phyloP scores from a whole-genome alignment of 768 basidiomycete genomes.

The Trametes elegans region DNA sequence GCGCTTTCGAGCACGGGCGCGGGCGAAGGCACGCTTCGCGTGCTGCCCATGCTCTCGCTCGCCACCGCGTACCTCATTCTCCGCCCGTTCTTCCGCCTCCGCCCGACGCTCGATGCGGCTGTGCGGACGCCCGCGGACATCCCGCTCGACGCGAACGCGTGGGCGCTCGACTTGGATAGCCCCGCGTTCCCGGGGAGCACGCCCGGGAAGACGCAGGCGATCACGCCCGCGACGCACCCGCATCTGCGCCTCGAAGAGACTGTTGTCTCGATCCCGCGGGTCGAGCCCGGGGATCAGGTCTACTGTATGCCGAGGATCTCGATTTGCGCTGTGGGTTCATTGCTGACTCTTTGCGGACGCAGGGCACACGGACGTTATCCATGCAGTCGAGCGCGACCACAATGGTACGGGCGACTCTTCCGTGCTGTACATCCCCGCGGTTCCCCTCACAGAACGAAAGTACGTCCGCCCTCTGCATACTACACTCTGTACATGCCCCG shows the following conservation, averaged over 20 bases:
- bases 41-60: slow-evolving; percentile 63
- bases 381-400: slow-evolving; percentile 51
- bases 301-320: slow-evolving; percentile 42
- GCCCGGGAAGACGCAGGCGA: slow-evolving; percentile 37
- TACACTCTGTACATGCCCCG: neutral
- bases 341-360: neutral
- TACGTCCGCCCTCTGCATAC: slow-evolving; percentile 2
- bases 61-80: slow-evolving; percentile 71
- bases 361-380: slow-evolving; percentile 41
- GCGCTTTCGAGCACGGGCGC: slow-evolving; percentile 46
- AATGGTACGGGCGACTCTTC: slow-evolving; percentile 53
- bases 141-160: slow-evolving; percentile 24
- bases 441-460: slow-evolving; percentile 59
- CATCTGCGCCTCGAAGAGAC: slow-evolving; percentile 59
- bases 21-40: slow-evolving; percentile 62
- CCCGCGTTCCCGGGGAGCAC: slow-evolving; percentile 28
- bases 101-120: slow-evolving; percentile 28
- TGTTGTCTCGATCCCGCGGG: slow-evolving; percentile 66
- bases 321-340: neutral
- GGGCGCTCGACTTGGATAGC: slow-evolving; percentile 28
- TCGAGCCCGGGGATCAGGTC: slow-evolving; percentile 73
- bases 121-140: slow-evolving; percentile 7
- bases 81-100: slow-evolving; percentile 71
- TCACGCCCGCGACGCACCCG: slow-evolving; percentile 58
- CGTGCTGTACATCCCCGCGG: slow-evolving; percentile 78